Evolutionary conservation across 2,329 filamentous ascomycete species (phyloP).

Genomic region (Claviceps cyperi): DNA sequence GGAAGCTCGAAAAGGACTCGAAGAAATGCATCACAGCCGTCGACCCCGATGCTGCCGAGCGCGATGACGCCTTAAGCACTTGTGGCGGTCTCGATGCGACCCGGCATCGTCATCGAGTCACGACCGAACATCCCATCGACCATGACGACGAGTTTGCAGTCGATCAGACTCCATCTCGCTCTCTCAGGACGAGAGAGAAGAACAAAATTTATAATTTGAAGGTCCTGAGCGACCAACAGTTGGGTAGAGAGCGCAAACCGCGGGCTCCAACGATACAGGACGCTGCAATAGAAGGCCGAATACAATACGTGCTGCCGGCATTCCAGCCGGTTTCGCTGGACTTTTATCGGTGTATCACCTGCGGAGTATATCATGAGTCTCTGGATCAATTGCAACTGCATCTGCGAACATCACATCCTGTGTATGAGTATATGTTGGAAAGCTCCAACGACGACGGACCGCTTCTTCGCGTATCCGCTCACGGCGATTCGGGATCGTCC

Average conservation of each 20-base stretch:
- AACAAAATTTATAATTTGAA: conserved; percentile 46
- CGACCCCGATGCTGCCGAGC: conserved; percentile 18
- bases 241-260: conserved; percentile 36
- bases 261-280: conserved; percentile 13
- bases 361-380: conserved; percentile 31
- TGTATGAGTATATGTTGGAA: conserved; percentile 28
- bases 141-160: conserved; percentile 31
- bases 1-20: conserved; percentile 25
- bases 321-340: conserved; percentile 32
- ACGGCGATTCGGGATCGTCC: conserved; percentile 13
- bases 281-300: conserved; percentile 23
- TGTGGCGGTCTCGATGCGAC: conserved; percentile 9
- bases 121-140: conserved; percentile 21
- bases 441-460: conserved; percentile 22
- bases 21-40: conserved; percentile 29
- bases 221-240: conserved; percentile 40
- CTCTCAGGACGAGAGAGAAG: conserved; percentile 31
- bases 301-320: conserved; percentile 30
- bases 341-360: conserved; percentile 36
- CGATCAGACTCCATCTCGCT: conserved; percentile 36
- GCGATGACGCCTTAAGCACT: conserved; percentile 12
- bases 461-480: conserved; percentile 25
- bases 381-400: conserved; percentile 35
- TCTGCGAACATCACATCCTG: conserved; percentile 28
- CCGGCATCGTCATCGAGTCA: conserved; percentile 8